Evolutionary conservation across 495 filamentous ascomycete genomes (phyloP).

Genomic region (Aspergillus bridgeri): DNA sequence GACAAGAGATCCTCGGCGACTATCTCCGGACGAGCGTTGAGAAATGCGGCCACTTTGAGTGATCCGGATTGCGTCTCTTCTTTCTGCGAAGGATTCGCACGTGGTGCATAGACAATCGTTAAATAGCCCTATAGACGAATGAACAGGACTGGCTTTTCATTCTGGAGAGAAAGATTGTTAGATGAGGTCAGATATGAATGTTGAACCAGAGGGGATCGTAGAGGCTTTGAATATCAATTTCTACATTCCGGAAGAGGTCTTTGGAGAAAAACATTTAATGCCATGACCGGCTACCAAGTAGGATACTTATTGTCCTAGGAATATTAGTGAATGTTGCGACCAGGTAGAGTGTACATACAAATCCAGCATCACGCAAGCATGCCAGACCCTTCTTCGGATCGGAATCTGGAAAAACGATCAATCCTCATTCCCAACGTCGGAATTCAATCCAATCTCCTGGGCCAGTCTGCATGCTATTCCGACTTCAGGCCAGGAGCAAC

Average conservation of each 20-base stretch:
- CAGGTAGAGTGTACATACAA: constrained; percentile 16
- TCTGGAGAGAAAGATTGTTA: no score
- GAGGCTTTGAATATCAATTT: constrained; percentile 1
- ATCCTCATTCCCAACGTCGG: constrained; percentile 9
- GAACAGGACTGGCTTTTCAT: no score
- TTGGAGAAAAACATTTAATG: not conserved
- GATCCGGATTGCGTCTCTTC: not conserved
- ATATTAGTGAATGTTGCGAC: not conserved
- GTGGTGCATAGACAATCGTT: not conserved
- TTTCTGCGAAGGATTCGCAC: not conserved
- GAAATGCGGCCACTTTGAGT: constrained; percentile 1
- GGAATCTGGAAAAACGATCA: constrained; percentile 27
- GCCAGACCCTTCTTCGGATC: constrained; percentile 38
- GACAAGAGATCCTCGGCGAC: constrained; percentile 7
- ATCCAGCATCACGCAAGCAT: constrained; percentile 40
- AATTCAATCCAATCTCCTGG: constrained; percentile 34
- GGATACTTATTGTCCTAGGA: constrained; percentile 25
- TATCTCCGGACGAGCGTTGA: constrained; percentile 7
- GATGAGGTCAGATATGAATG: not conserved
- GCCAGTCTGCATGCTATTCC: constrained; percentile 37
- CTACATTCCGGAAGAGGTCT: not conserved
- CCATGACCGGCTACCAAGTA: constrained; percentile 34
- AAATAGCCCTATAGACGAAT: no score
- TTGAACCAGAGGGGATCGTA: constrained; percentile 4
- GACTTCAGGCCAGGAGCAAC: constrained; percentile 40